Conservation (phyloP, 2,329 filamentous ascomycete species). For the Ophiostoma triangulosporum region DNA sequence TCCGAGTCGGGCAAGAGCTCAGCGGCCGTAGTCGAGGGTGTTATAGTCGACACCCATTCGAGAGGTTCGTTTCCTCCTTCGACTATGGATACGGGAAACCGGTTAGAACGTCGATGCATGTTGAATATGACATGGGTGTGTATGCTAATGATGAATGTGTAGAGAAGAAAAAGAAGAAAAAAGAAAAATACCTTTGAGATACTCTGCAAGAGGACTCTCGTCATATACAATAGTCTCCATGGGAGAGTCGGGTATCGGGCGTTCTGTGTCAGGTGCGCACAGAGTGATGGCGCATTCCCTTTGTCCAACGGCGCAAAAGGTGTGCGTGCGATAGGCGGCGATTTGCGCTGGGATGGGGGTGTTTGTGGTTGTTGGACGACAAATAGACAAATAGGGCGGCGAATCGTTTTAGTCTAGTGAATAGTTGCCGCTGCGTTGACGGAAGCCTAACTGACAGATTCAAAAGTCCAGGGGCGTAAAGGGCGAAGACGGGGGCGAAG, state of each 20-base stretch:
- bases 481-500: neutral
- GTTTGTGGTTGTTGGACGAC: neutral
- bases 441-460: neutral
- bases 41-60: constrained; percentile 31
- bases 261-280: constrained; percentile 23
- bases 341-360: neutral
- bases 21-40: constrained; percentile 1
- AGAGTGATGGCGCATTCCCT: constrained; percentile 6
- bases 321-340: neutral
- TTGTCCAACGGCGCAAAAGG: constrained; percentile 2
- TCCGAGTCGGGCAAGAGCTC: constrained; percentile 7
- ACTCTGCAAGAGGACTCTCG: constrained; percentile 76
- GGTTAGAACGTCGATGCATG: constrained; percentile 8
- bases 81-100: constrained; percentile 20
- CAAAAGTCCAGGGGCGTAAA: neutral
- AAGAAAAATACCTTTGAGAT: constrained; percentile 63
- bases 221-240: constrained; percentile 87
- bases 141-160: neutral
- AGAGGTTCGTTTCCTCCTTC: constrained; percentile 36
- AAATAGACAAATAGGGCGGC: neutral
- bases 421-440: neutral
- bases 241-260: constrained; percentile 23
- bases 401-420: neutral
- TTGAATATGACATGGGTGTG: neutral
- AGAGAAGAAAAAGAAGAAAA: neutral